These are phyloP conservation scores for Jacaranda mimosifolia DNA, from an alignment of 257 asterid genomes.

Conservation along the genomic window DNA sequence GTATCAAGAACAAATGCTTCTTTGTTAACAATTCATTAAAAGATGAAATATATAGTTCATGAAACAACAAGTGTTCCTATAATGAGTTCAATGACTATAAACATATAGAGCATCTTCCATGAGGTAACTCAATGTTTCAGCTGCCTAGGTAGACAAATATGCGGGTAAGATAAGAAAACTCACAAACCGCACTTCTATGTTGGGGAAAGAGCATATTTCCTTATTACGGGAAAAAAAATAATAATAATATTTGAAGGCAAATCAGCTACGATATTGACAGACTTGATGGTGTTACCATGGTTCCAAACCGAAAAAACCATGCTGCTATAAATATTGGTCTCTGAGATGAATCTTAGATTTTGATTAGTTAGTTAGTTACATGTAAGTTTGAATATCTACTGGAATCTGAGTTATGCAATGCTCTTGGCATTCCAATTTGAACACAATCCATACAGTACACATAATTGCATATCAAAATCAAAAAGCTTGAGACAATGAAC, in stretches of 20 bases:
- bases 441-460: neutral
- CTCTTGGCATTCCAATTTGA: neutral
- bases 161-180: slow-evolving; percentile 10
- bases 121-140: slow-evolving; percentile 1
- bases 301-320: neutral
- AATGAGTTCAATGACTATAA: neutral
- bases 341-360: neutral
- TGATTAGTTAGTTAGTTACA: neutral
- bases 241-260: slow-evolving; percentile 3
- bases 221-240: neutral
- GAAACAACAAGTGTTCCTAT: slow-evolving; percentile 5
- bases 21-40: slow-evolving; percentile 13
- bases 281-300: neutral
- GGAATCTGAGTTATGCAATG: slow-evolving; percentile 7
- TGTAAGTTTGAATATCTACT: neutral
- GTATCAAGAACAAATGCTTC: slow-evolving; percentile 35
- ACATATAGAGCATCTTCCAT: neutral
- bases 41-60: slow-evolving; percentile 4
- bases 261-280: slow-evolving; percentile 1
- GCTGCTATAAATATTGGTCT: neutral
- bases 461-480: slow-evolving; percentile 1
- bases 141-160: slow-evolving; percentile 11
- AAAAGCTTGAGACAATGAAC: neutral
- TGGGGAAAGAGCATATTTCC: neutral
- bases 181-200: slow-evolving; percentile 15